Conservation (phyloP, 805 yeast species). For the Kazachstania africana region DNA sequence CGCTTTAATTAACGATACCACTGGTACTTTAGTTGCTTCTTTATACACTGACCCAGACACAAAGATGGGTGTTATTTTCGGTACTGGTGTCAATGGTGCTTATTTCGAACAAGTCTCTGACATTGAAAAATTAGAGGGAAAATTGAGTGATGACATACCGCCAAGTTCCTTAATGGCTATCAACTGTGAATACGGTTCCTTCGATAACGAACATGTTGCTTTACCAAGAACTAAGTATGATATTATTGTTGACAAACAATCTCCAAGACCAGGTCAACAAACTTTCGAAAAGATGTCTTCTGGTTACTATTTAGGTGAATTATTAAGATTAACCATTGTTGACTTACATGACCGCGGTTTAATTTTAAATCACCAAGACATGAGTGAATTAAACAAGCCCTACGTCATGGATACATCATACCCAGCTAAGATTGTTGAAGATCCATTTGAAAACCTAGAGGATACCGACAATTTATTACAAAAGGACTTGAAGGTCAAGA, state of each 20-base stretch:
- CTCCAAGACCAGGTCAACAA: slow-evolving; percentile 95
- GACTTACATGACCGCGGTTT: slow-evolving; percentile 56
- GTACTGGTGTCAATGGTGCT: slow-evolving; percentile 96
- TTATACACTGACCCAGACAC: slow-evolving; percentile 80
- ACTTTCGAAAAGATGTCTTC: slow-evolving; percentile 93
- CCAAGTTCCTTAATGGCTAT: slow-evolving; percentile 73
- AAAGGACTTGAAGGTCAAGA: slow-evolving; percentile 42
- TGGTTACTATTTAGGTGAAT: slow-evolving; percentile 89
- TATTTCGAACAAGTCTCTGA: slow-evolving; percentile 66
- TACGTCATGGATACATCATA: slow-evolving; percentile 80
- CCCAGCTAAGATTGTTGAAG: slow-evolving; percentile 79
- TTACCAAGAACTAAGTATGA: slow-evolving; percentile 89
- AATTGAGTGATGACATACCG: slow-evolving; percentile 48
- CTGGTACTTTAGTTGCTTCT: slow-evolving; percentile 93
- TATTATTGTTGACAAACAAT: slow-evolving; percentile 59
- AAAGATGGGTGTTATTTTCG: slow-evolving; percentile 88
- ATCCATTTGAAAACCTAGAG: slow-evolving; percentile 69
- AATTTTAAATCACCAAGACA: slow-evolving; percentile 59
- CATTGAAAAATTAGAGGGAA: slow-evolving; percentile 73
- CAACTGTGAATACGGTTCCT: slow-evolving; percentile 95
- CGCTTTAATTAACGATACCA: slow-evolving; percentile 90
- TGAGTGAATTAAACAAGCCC: slow-evolving; percentile 43
- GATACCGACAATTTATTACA: slow-evolving; percentile 59
- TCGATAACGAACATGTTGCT: slow-evolving; percentile 74
- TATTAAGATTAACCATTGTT: slow-evolving; percentile 64